Evolutionary conservation across 148 eudicot genomes (phyloP).

Genomic region (Rhododendron williamsianum): DNA sequence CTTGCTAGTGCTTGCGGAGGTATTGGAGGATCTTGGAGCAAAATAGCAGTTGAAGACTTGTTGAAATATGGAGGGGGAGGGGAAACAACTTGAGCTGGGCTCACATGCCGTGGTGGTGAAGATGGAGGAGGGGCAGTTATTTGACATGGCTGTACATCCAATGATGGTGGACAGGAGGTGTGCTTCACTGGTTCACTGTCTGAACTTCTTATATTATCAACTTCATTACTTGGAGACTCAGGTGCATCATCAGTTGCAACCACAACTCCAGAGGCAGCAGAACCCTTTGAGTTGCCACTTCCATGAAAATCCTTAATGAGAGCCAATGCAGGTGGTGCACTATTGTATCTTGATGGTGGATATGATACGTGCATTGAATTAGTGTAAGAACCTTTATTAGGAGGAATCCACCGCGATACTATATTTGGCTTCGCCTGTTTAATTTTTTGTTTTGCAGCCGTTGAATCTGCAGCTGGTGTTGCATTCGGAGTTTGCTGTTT

Average conservation of each 20-base stretch:
- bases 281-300: slow-evolving; percentile 42
- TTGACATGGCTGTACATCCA: slow-evolving; percentile 18
- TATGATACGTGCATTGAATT: slow-evolving; percentile 78
- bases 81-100: slow-evolving; percentile 7
- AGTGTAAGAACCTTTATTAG: slow-evolving; percentile 71
- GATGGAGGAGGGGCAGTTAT: slow-evolving; percentile 5
- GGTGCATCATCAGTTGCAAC: slow-evolving; percentile 8
- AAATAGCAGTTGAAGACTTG: not conserved
- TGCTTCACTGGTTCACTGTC: slow-evolving; percentile 14
- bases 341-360: slow-evolving; percentile 61
- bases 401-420: slow-evolving; percentile 79
- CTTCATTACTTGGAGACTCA: slow-evolving; percentile 23
- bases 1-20: slow-evolving; percentile 20
- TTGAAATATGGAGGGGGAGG: slow-evolving; percentile 17
- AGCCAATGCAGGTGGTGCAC: slow-evolving; percentile 57
- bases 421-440: slow-evolving; percentile 59
- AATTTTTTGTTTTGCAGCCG: slow-evolving; percentile 31
- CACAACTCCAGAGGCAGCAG: slow-evolving; percentile 14
- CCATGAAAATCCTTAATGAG: slow-evolving; percentile 42
- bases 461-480: slow-evolving; percentile 54
- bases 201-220: slow-evolving; percentile 10
- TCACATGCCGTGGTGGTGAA: not conserved
- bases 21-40: slow-evolving; percentile 14
- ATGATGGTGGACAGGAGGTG: slow-evolving; percentile 17
- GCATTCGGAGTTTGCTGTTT: slow-evolving; percentile 45